Base-by-base conservation (phyloP, 192 early-diverging fungal species). In the Backusella parvicylindrica region DNA sequence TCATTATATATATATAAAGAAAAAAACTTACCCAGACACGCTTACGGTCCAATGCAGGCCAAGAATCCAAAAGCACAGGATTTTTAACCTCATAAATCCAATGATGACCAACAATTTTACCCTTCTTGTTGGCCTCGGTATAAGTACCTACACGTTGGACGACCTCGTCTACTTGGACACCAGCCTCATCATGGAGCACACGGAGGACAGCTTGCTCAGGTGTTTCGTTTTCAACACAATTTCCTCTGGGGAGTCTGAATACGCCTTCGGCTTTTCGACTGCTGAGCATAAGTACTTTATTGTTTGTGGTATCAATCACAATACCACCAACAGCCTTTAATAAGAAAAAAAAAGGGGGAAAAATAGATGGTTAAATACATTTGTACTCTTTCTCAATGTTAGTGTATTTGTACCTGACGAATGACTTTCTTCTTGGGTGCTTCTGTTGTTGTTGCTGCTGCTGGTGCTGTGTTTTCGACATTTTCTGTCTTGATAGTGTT, bases 61-160 rank as follows among this genome's bases (percentile, higher is more conserved):
- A 75, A 26, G 66, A 13, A 30, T 71, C 67, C 35, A 77, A 23
- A 13, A 74, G 28, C 2, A 36, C 73, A 33, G 38, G 31, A 3
- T 49, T 33, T 16, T 69, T 38, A 0, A 81, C 75, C 36, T 81
- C 71, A 69, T 68, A 81, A 72, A 81, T 77, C 67, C 75, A 76
- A 70, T 81, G 75, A 38, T 81, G 75, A 18, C 75, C 79, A 32
- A 73, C 76, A n/a, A 76, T 81, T 26, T 81, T 81, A 3, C 79
- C 79, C 63, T 69, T 81, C 28, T 81, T 81, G 40, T 76, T 76
- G 36, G 79, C 79, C 26, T 81, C 79, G 6, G 75, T 76, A 35
- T 73, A 81, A 2, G 72, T 74, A 32, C 79, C 79, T 11, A 81
- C 71, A 31, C 72, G 53, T 21, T 38, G 23, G 3, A 2, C 50